Percentiles rank a stretch among this genome's conserved stretches.
Evolutionary conservation across 73 alveolate genomes (phyloP).

Genomic region (Paramecium sonneborni): DNA sequence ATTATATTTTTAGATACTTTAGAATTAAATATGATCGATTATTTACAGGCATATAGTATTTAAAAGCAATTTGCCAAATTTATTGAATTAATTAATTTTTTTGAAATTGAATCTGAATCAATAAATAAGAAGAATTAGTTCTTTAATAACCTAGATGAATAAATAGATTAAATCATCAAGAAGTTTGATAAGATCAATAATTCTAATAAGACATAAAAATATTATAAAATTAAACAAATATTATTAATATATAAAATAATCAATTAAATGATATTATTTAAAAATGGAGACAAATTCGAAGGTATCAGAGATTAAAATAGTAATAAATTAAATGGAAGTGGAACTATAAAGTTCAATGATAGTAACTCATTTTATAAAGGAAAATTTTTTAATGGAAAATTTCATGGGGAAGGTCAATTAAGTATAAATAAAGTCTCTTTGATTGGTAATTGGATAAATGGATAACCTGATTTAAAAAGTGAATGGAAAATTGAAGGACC

Average conservation of each 20-base stretch:
- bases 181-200: not conserved
- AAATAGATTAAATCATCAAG: not conserved
- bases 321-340: not conserved
- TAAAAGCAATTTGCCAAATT: no score
- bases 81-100: no score
- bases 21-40: no score
- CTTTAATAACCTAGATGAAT: no score
- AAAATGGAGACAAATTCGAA: no score
- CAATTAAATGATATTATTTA: no score
- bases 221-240: not conserved
- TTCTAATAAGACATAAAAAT: not conserved
- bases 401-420: not conserved
- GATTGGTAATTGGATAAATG: not conserved
- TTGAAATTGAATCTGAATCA: no score
- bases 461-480: not conserved
- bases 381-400: not conserved
- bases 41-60: no score
- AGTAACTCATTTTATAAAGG: not conserved
- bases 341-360: not conserved
- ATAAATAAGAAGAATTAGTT: no score
- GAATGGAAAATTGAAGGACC: constrained; percentile 13
- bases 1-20: no score
- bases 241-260: not conserved
- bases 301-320: no score
- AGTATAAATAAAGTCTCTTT: not conserved